A percentile compares a stretch with the other conserved stretches of the same genome.
phyloP scores from a whole-genome alignment of 2,329 filamentous ascomycete genomes.

The Cladophialophora immunda region DNA sequence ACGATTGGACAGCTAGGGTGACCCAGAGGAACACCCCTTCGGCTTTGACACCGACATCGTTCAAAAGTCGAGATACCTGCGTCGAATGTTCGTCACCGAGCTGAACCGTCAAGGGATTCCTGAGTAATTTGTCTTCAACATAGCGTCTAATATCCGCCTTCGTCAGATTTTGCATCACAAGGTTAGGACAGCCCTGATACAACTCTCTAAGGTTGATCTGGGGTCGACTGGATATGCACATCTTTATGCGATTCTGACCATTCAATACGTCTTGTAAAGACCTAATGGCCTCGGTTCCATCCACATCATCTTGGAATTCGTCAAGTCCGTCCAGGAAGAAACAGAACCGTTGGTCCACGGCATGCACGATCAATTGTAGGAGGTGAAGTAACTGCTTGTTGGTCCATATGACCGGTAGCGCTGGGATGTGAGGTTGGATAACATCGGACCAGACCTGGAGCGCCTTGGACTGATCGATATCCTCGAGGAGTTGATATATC shows the following conservation, averaged over 20 bases:
- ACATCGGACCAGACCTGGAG: constrained; percentile 4
- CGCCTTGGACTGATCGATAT: neutral
- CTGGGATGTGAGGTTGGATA: neutral
- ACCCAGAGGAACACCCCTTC: constrained; percentile 24
- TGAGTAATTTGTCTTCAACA: constrained; percentile 8
- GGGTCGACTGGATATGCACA: neutral
- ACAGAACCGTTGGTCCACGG: neutral
- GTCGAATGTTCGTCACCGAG: neutral
- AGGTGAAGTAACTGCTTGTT: constrained; percentile 8
- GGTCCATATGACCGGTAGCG: constrained; percentile 2
- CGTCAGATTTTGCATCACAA: constrained; percentile 11
- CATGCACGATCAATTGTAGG: neutral
- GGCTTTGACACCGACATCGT: neutral
- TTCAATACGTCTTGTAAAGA: neutral
- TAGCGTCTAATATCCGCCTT: neutral
- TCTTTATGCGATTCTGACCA: neutral
- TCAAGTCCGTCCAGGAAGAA: constrained; percentile 21
- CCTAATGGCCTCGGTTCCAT: neutral
- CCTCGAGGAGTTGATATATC: constrained; percentile 7
- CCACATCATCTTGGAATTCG: constrained; percentile 8
- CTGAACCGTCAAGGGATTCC: neutral
- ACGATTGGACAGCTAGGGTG: constrained; percentile 5
- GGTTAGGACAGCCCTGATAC: neutral
- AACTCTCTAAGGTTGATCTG: neutral
- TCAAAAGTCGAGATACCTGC: neutral